Base-by-base conservation (phyloP, 1,139 yeast genomes). In the Eremothecium cymbalariae region DNA sequence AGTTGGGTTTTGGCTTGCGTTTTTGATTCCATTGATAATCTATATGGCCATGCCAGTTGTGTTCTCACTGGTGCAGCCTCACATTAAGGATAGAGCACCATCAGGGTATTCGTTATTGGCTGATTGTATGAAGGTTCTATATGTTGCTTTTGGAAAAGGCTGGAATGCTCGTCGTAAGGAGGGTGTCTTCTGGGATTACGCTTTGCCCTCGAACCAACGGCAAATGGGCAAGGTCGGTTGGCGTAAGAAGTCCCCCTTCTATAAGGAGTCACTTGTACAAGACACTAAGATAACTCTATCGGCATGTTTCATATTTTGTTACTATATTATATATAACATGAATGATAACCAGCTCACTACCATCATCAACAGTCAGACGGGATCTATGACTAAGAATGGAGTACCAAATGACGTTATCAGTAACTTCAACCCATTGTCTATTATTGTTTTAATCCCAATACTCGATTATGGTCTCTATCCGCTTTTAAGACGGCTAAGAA, bases 1-100 rank as follows among this genome's bases (percentile, higher is more conserved):
- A 43, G 67, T 77, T 44, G 93, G 88, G 29, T 82, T 72, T 63
- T 82, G 88, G 88, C 69, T 77, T 25, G 90, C 88, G 2, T 82
- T 67, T 60, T 63, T 77, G 46, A 57, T 73, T 26, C 81, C 82
- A 28, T 69, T 72, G 36, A 48, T 72, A 32, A 50, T 74, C 33
- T 74, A 73, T 50, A 47, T 70, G 40, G 29, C 65, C 25, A 59
- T 74, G 49, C 77, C 79, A 21, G 41, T 67, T 28, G 63, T 72
- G 11, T 59, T 73, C 46, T n/a, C n/a, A n/a, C 38, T 62, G 24
- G 45, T 57, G 25, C 59, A 72, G 33, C 57, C 62, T 36, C 58
- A 48, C 34, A 57, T 74, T 42, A 57, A 55, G 29, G 48, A 47
- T 31, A 60, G 58, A 36, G 60, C 56, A 19, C 61, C 64, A 34